Evolutionary conservation across 306 rosid species (phyloP).

Genomic region (Comarum palustre): DNA sequence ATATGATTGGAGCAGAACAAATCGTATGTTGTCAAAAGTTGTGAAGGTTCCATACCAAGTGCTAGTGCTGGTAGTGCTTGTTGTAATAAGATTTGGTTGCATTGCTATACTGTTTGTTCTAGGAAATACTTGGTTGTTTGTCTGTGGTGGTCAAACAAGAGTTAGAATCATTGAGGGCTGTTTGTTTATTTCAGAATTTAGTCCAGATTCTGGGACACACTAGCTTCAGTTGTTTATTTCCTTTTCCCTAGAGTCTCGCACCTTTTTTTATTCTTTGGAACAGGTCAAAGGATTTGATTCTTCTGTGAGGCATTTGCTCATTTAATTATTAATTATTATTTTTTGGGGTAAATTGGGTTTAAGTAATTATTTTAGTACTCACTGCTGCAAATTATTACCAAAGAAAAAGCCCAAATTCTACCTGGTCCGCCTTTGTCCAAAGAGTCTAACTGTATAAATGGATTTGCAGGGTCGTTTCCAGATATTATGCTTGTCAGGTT

Average conservation of each 20-base stretch:
- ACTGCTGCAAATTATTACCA: background rate
- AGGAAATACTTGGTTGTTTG: background rate
- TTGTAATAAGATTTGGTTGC: background rate
- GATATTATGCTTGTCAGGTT: slow-evolving; percentile 88
- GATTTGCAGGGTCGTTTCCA: slow-evolving; percentile 80
- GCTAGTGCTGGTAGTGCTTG: background rate
- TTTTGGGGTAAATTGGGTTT: too few relatives aligned
- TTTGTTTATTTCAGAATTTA: background rate
- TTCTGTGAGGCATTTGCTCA: too few relatives aligned
- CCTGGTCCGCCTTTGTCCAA: background rate
- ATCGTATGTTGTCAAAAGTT: background rate
- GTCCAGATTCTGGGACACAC: too few relatives aligned
- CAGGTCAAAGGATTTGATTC: too few relatives aligned
- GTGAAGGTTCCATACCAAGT: background rate
- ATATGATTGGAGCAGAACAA: background rate
- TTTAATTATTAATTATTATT: too few relatives aligned
- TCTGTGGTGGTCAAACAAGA: background rate
- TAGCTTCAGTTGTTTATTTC: too few relatives aligned
- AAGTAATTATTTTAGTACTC: too few relatives aligned
- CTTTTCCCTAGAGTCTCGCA: too few relatives aligned
- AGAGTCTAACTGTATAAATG: background rate
- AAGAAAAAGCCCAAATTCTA: background rate
- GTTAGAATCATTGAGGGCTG: background rate
- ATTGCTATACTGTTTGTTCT: background rate
- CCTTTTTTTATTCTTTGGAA: too few relatives aligned